Evolutionary conservation across 2,329 filamentous ascomycete species (phyloP).

Genomic region (Penicillium corylophilum): DNA sequence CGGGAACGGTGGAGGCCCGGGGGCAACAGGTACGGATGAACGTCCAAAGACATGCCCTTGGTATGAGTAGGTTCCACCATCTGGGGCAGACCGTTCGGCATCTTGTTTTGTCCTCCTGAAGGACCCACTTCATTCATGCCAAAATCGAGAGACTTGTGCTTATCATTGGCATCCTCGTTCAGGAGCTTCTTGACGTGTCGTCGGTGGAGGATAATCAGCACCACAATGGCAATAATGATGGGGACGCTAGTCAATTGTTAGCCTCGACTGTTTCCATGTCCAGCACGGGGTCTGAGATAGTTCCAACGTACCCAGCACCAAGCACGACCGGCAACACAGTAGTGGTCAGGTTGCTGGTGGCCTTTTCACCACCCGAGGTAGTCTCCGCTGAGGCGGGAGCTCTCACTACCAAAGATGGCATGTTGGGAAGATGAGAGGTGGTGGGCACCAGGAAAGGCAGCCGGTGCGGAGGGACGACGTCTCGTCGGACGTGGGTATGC

Average conservation of each 20-base stretch:
- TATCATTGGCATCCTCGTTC: constrained; percentile 78
- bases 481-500: constrained; percentile 21
- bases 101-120: constrained; percentile 42
- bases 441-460: constrained; percentile 24
- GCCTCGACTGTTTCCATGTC: background rate
- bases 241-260: constrained; percentile 65
- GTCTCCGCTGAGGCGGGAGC: constrained; percentile 19
- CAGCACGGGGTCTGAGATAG: background rate
- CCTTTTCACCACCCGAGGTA: constrained; percentile 51
- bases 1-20: constrained; percentile 73
- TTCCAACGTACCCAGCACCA: constrained; percentile 64
- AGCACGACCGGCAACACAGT: constrained; percentile 67
- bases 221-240: constrained; percentile 62
- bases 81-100: constrained; percentile 35
- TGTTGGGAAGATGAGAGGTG: constrained; percentile 6
- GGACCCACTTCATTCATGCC: constrained; percentile 63
- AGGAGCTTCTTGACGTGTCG: constrained; percentile 70
- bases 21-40: constrained; percentile 90
- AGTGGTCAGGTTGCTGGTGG: constrained; percentile 52
- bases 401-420: constrained; percentile 31
- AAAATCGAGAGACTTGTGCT: constrained; percentile 90
- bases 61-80: constrained; percentile 42
- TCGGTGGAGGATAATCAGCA: constrained; percentile 76
- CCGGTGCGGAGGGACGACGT: constrained; percentile 27
- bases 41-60: constrained; percentile 60